Conservation (phyloP, 495 filamentous ascomycete species). For the Aspergillus homomorphus region DNA sequence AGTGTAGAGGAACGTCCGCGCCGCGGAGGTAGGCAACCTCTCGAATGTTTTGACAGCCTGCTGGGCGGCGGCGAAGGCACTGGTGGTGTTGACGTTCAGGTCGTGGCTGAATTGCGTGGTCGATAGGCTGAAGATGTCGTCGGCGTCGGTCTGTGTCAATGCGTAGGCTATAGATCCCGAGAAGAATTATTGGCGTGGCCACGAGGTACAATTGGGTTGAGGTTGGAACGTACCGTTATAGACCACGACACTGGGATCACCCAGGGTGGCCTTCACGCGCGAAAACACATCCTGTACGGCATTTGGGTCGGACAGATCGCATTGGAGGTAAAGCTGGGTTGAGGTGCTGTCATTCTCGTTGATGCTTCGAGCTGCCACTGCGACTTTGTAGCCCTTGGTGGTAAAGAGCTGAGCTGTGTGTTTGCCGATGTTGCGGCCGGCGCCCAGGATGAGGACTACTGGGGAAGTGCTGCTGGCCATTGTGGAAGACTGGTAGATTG, state of each 20-base stretch:
- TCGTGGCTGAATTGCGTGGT: conserved; percentile 32
- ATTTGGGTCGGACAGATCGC: conserved; percentile 41
- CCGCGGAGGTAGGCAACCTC: conserved; percentile 29
- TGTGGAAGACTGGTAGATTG: no score
- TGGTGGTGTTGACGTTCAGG: conserved; percentile 43
- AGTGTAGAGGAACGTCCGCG: conserved; percentile 46
- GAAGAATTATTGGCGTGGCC: background rate
- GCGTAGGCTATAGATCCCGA: background rate
- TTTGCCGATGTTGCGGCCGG: conserved; percentile 42
- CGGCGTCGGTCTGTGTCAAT: background rate
- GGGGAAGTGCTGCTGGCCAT: conserved; percentile 8
- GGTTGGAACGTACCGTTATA: conserved; percentile 54
- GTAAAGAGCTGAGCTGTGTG: conserved; percentile 35
- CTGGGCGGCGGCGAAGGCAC: conserved; percentile 43
- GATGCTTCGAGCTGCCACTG: conserved; percentile 31
- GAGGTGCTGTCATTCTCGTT: conserved; percentile 31
- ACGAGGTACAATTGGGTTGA: background rate
- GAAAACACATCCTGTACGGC: conserved; percentile 34
- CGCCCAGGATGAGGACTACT: conserved; percentile 43
- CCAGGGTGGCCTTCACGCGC: conserved; percentile 34
- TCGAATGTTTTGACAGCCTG: conserved; percentile 39
- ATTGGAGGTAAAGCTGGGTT: conserved; percentile 33
- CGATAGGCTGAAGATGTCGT: conserved; percentile 26
- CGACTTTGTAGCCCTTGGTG: conserved; percentile 46
- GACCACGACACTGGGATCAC: conserved; percentile 46